A percentile compares a stretch with the other conserved stretches of the same genome.
Conservation (phyloP, 164 flowering plant species). For the Stephania yunnanensis region DNA sequence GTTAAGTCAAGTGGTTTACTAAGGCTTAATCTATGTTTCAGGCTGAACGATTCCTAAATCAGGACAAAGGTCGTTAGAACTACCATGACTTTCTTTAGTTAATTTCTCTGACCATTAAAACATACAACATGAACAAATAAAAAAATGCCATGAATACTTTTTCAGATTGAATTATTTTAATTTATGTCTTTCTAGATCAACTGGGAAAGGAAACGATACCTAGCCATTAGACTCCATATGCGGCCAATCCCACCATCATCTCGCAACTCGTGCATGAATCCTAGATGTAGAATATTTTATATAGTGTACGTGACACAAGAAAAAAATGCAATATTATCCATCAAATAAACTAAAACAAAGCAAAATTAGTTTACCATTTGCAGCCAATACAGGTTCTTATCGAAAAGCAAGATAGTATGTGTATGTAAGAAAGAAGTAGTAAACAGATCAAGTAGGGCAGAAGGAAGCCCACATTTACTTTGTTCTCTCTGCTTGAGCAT, state of each 20-base stretch:
- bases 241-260: conserved; percentile 77
- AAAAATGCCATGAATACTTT: not conserved
- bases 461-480: too few relatives aligned
- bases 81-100: not conserved
- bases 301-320: not conserved
- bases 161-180: not conserved
- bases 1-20: too few relatives aligned
- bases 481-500: not conserved
- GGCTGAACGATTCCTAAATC: too few relatives aligned
- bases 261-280: conserved; percentile 58
- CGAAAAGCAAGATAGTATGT: not conserved
- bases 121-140: too few relatives aligned
- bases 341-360: not conserved
- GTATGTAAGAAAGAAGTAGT: not conserved
- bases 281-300: conserved; percentile 23
- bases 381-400: not conserved
- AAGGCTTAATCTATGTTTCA: too few relatives aligned
- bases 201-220: conserved; percentile 31
- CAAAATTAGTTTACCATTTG: not conserved
- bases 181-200: not conserved
- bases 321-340: not conserved
- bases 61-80: too few relatives aligned
- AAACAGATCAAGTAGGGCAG: too few relatives aligned
- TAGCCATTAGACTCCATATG: conserved; percentile 76
- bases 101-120: not conserved